Evolutionary conservation across 371 early-diverging fungal species (phyloP).

Genomic region (Haplosporangium sp.): DNA sequence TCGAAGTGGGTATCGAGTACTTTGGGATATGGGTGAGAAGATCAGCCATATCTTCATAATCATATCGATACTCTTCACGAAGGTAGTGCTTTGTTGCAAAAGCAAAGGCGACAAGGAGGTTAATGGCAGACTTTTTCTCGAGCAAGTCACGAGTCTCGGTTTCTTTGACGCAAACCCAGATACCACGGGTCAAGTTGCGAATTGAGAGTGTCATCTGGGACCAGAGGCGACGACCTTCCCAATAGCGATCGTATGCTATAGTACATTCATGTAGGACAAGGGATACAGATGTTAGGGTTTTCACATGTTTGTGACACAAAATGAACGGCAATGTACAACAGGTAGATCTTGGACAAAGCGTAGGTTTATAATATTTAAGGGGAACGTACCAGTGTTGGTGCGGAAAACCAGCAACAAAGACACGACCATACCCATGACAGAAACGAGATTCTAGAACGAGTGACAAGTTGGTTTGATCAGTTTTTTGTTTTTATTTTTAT

Average conservation of each 20-base stretch:
- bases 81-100: conserved; percentile 80
- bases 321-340: background rate
- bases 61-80: conserved; percentile 67
- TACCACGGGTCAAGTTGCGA: conserved; percentile 61
- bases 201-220: conserved; percentile 64
- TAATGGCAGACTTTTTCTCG: conserved; percentile 72
- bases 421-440: conserved; percentile 70
- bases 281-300: background rate
- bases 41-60: conserved; percentile 56
- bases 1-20: conserved; percentile 52
- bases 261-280: background rate
- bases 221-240: conserved; percentile 85
- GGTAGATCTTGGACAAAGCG: background rate
- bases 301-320: background rate
- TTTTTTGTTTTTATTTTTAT: too few relatives aligned
- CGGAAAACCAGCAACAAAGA: conserved; percentile 79
- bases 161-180: conserved; percentile 63
- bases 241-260: conserved; percentile 76
- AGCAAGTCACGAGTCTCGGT: conserved; percentile 55
- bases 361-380: too few relatives aligned
- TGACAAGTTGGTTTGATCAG: background rate
- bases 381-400: conserved; percentile 71
- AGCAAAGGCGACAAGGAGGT: conserved; percentile 77
- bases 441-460: conserved; percentile 57
- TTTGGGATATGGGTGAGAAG: conserved; percentile 56